Conservation (phyloP, 2,329 filamentous ascomycete species). For the Trichoderma harzianum region DNA sequence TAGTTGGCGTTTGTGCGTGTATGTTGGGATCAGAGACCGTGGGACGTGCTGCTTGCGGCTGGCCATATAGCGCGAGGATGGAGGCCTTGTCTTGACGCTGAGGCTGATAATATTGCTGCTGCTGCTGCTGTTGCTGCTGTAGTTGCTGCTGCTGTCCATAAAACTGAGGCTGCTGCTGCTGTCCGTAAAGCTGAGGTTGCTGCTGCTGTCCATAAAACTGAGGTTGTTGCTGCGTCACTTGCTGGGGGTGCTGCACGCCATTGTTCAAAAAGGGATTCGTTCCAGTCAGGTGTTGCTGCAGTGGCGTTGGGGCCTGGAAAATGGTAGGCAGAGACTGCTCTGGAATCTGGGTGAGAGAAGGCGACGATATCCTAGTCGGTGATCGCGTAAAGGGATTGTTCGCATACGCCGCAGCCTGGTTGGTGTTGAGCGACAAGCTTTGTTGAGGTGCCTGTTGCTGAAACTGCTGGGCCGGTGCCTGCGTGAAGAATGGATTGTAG, state of each 20-base stretch:
- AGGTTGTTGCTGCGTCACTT: slow-evolving; percentile 27
- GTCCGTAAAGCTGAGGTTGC: slow-evolving; percentile 4
- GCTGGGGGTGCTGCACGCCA: slow-evolving; percentile 27
- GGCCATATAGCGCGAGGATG: slow-evolving; percentile 72
- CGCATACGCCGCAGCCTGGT: slow-evolving; percentile 31
- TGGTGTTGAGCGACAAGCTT: slow-evolving; percentile 40
- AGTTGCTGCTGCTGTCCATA: slow-evolving; percentile 24
- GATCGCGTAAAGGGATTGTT: slow-evolving; percentile 51
- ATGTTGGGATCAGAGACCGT: slow-evolving; percentile 30
- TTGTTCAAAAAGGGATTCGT: slow-evolving; percentile 40
- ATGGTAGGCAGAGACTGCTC: slow-evolving; percentile 48
- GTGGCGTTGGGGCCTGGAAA: slow-evolving; percentile 35
- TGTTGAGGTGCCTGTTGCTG: slow-evolving; percentile 34
- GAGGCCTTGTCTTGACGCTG: slow-evolving; percentile 64
- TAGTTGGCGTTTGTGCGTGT: slow-evolving; percentile 28
- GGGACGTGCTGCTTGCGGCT: slow-evolving; percentile 50
- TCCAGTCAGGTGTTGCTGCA: slow-evolving; percentile 30
- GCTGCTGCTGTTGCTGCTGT: slow-evolving; percentile 31
- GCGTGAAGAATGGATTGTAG: slow-evolving; percentile 53
- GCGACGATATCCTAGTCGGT: slow-evolving; percentile 49
- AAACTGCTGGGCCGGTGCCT: slow-evolving; percentile 25
- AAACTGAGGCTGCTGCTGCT: slow-evolving; percentile 27
- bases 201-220: slow-evolving; percentile 23
- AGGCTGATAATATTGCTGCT: slow-evolving; percentile 36
- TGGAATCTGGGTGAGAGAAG: slow-evolving; percentile 49